phyloP scores from a whole-genome alignment of 768 basidiomycete genomes.

The Suillus clintonianus region DNA sequence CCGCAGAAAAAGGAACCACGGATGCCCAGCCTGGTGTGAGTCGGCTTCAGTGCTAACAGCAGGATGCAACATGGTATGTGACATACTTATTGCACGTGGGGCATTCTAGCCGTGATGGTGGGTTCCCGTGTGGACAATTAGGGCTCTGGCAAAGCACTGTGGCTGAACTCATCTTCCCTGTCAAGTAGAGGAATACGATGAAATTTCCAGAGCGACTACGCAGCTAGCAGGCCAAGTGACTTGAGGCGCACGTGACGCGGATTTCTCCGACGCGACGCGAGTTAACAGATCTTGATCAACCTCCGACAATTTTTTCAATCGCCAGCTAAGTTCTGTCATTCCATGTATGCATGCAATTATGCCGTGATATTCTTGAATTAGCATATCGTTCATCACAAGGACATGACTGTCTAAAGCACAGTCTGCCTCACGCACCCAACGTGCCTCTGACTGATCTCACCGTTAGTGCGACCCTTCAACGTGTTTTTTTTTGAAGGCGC shows the following conservation, averaged over 20 bases:
- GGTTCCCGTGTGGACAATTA: slow-evolving; percentile 77
- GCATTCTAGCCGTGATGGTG: slow-evolving; percentile 85
- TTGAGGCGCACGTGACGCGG: slow-evolving; percentile 18
- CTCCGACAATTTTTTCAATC: neutral
- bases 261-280: neutral
- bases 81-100: slow-evolving; percentile 90
- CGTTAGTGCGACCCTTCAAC: slow-evolving; percentile 14
- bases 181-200: neutral
- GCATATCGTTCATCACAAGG: neutral
- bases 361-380: neutral
- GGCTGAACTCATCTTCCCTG: slow-evolving; percentile 37
- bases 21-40: slow-evolving; percentile 64
- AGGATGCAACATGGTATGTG: slow-evolving; percentile 2
- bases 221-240: neutral
- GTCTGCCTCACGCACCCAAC: slow-evolving; percentile 23
- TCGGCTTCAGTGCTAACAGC: slow-evolving; percentile 14
- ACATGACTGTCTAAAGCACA: neutral
- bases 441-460: slow-evolving; percentile 14
- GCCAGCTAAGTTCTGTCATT: neutral
- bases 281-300: neutral
- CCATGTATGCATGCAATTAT: neutral
- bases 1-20: slow-evolving; percentile 88
- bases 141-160: slow-evolving; percentile 62
- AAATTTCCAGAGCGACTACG: neutral
- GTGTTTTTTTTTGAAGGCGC: slow-evolving; percentile 14